A percentile compares a stretch with the other conserved stretches of the same genome.
Evolutionary conservation across 495 filamentous ascomycete species (phyloP).

Genomic region (Tuber aestivum): DNA sequence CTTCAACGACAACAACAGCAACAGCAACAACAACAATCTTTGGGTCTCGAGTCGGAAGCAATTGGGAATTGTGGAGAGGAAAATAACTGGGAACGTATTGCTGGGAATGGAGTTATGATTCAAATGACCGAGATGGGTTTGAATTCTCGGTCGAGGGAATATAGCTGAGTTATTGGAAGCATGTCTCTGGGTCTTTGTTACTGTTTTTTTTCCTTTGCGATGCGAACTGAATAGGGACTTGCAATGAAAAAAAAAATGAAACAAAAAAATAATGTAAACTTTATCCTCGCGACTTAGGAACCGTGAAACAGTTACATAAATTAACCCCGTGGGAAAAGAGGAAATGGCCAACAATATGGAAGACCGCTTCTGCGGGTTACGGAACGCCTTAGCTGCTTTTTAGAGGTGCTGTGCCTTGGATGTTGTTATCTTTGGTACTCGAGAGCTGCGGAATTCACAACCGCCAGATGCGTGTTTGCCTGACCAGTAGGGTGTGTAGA

Average conservation of each 20-base stretch:
- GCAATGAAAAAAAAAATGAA: background rate
- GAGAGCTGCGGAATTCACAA: background rate
- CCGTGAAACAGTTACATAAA: background rate
- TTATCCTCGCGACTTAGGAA: background rate
- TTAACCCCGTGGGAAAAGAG: background rate
- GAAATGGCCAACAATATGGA: background rate
- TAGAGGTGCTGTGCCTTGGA: too few relatives aligned
- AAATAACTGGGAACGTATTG: background rate
- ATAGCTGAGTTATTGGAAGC: background rate
- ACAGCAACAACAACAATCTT: background rate
- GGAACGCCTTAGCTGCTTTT: background rate
- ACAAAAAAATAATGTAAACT: background rate
- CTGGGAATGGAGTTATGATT: background rate
- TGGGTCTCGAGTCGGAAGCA: background rate
- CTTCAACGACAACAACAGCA: background rate
- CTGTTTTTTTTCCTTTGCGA: background rate
- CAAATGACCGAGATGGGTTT: background rate
- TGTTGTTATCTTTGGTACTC: too few relatives aligned
- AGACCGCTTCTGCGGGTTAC: background rate
- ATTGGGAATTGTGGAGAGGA: background rate
- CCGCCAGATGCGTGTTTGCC: background rate
- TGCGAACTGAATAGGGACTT: background rate
- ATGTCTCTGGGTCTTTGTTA: background rate
- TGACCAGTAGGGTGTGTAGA: background rate
- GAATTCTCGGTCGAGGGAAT: background rate